Evolutionary conservation across 345 rosid genomes (phyloP).

Genomic region (Lenwebbia sp.): DNA sequence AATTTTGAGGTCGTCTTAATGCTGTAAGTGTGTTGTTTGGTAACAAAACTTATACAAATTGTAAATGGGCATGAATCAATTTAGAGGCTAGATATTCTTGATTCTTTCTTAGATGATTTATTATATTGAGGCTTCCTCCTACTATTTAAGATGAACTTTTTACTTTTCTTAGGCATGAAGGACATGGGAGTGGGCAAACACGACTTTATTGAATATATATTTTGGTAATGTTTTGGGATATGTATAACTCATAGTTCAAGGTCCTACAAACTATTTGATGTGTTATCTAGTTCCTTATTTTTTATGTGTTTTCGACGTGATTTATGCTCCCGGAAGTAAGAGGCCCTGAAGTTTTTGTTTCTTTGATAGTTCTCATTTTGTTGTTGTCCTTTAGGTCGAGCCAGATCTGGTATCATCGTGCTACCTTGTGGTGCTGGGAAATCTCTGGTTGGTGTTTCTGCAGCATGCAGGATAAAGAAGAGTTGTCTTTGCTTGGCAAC

Average conservation of each 20-base stretch:
- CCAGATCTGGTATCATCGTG: slow-evolving; percentile 96
- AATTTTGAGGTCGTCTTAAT: not conserved
- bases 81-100: not conserved
- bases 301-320: not conserved
- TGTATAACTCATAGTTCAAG: not conserved
- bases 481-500: slow-evolving; percentile 98
- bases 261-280: not conserved
- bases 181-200: not conserved
- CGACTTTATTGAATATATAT: not conserved
- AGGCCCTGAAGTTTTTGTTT: not conserved
- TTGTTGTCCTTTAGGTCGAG: slow-evolving; percentile 50
- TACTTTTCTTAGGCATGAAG: not conserved
- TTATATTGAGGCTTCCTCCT: not conserved
- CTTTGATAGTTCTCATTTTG: not conserved
- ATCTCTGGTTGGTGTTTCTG: slow-evolving; percentile 93
- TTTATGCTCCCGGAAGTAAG: not conserved
- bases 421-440: slow-evolving; percentile 99
- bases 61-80: not conserved
- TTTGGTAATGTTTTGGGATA: not conserved
- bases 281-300: not conserved
- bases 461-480: slow-evolving; percentile 83
- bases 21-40: not conserved
- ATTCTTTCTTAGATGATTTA: not conserved
- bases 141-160: not conserved
- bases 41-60: not conserved